Percentiles rank a stretch among this genome's conserved stretches.
These are phyloP conservation scores for Solanum ossicruentum DNA, from an alignment of 257 asterid species.

Conservation along the genomic window DNA sequence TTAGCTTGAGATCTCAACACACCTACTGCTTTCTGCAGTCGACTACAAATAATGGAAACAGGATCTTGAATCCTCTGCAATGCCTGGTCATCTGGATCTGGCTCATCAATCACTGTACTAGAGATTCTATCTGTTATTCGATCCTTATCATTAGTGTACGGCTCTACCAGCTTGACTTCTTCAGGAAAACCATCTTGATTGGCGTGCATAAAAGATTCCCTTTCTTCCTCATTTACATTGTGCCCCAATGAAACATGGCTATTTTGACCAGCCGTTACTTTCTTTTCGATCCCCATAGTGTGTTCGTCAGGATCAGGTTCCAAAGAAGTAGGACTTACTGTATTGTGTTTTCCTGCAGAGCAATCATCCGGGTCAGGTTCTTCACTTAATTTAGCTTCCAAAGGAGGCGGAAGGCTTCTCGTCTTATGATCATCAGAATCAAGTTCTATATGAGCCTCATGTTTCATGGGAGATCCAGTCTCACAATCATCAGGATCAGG, in stretches of 20 bases:
- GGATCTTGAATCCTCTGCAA: conserved; percentile 76
- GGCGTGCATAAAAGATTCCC: conserved; percentile 2
- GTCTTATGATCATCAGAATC: conserved; percentile 8
- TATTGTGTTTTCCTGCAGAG: conserved; percentile 6
- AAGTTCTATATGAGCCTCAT: conserved; percentile 12
- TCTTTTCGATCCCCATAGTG: background rate
- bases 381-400: conserved; percentile 9
- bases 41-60: conserved; percentile 43
- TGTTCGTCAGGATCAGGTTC: conserved; percentile 23
- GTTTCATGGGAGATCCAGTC: conserved; percentile 13
- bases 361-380: conserved; percentile 12
- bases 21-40: conserved; percentile 56
- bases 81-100: conserved; percentile 55
- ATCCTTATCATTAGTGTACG: conserved; percentile 13
- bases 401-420: background rate
- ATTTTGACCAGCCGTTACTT: background rate
- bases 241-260: background rate
- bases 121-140: background rate
- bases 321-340: background rate
- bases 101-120: conserved; percentile 13
- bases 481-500: conserved; percentile 24
- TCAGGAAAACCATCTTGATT: conserved; percentile 11
- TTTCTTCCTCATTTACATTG: background rate
- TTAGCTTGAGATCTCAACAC: conserved; percentile 47
- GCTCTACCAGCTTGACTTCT: conserved; percentile 15